Evolutionary conservation across 331 rosid genomes (phyloP), one percentile per base, ranked within the genome.

Genomic region (Stylosanthes scabra): DNA sequence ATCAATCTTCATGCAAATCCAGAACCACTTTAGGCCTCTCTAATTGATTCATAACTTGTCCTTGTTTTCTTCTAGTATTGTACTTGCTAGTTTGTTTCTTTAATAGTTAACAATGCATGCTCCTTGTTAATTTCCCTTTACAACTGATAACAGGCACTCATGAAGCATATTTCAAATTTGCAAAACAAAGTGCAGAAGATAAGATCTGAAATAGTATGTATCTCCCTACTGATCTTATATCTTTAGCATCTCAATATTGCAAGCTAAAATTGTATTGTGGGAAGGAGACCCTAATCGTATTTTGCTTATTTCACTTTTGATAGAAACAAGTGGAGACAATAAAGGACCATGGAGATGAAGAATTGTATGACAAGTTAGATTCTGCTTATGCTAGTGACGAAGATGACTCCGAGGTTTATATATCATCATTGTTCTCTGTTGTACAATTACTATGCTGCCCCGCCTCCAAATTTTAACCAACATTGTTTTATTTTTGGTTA

Each of bases 271-370:
- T 41, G 51, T 42, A 60, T 63, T 14, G 9, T 63, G 66, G 16
- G 46, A 58, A 74, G 7, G 5, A 7, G 42, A 39, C 67, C 29
- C 59, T 61, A 9, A 57, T 75, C 81, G 60, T 65, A 68, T 58
- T 68, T 66, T 9, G 29, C 75, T 62, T 51, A 59, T 14, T 72
- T 63, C 51, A 16, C 14, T 77, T 66, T 71, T 71, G 34, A 55
- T 74, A 89, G 97, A 90, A 84, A 14, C 96, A 94, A 85, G 83
- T 94, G 90, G 97, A 88, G 76, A 76, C 6, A 13, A 88, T 87
- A 63, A 85, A 88, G 86, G 86, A 91, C 20, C 73, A 16, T 60
- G 99, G 96, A 54, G 93, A 94, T 46, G 89, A 86, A 85, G 76
- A 76, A 55, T 71, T 94, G 68, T 91, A 94, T 75, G 80, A 84